Evolutionary conservation across 306 rosid species (phyloP).

Genomic region (Mimosa bimucronata): DNA sequence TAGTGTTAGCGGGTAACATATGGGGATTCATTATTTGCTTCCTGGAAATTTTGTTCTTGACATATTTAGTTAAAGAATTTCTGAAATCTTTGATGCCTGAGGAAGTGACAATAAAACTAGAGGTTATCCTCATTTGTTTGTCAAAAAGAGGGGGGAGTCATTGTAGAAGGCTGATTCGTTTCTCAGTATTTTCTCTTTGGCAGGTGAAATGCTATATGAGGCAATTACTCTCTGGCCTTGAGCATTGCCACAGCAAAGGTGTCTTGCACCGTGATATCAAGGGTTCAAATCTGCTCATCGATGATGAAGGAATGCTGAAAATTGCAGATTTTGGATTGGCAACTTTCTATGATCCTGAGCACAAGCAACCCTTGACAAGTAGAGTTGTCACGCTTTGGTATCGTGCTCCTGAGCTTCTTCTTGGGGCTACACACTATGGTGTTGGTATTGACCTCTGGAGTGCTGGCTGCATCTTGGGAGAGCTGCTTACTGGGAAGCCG

Average conservation of each 20-base stretch:
- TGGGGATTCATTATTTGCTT: conserved; percentile 19
- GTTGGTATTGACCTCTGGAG: conserved; percentile 89
- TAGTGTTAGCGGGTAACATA: not conserved
- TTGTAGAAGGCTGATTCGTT: conserved; percentile 36
- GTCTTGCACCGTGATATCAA: conserved; percentile 94
- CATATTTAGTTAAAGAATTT: no score
- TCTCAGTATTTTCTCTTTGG: conserved; percentile 40
- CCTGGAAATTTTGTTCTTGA: conserved; percentile 10
- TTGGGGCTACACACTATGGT: conserved; percentile 79
- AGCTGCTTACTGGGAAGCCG: conserved; percentile 89
- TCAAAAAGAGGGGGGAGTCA: not conserved
- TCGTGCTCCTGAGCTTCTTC: conserved; percentile 95
- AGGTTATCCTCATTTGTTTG: not conserved
- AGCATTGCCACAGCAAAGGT: conserved; percentile 89
- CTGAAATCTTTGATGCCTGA: no score
- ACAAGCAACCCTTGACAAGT: conserved; percentile 83
- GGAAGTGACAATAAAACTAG: not conserved
- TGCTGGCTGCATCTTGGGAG: conserved; percentile 95
- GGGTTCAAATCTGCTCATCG: conserved; percentile 87
- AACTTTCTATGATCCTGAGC: conserved; percentile 62
- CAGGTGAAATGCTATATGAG: conserved; percentile 91
- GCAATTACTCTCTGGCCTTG: conserved; percentile 87
- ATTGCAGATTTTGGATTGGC: conserved; percentile 96
- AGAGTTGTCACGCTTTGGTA: conserved; percentile 97
- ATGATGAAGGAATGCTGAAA: conserved; percentile 76